Conservation (phyloP, 2,329 filamentous ascomycete genomes). For the Atkinsonella texensis region DNA sequence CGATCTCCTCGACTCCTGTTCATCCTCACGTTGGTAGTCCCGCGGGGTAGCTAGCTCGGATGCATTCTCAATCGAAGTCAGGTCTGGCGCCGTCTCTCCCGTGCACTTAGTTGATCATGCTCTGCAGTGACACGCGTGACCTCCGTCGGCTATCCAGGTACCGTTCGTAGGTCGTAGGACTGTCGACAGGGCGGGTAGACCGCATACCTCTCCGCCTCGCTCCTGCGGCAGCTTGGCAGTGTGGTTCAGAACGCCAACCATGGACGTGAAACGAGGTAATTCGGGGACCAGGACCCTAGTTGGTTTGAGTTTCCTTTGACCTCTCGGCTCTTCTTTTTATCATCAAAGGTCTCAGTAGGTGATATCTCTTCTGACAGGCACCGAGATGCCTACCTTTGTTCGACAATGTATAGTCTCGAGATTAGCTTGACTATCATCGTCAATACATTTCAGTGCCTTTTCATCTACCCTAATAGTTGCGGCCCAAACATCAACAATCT, state of each 20-base stretch:
- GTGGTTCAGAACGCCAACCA: constrained; percentile 29
- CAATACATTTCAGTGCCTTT: too few relatives aligned
- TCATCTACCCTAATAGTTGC: constrained; percentile 22
- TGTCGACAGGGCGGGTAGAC: constrained; percentile 27
- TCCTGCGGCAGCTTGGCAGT: constrained; percentile 28
- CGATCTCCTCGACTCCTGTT: constrained; percentile 22
- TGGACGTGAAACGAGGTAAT: constrained; percentile 31
- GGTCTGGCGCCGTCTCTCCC: constrained; percentile 25
- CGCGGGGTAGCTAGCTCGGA: constrained; percentile 31
- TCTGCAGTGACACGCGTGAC: constrained; percentile 28
- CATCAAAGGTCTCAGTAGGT: too few relatives aligned
- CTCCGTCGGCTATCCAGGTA: constrained; percentile 31
- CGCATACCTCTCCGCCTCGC: constrained; percentile 28
- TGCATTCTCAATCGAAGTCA: constrained; percentile 24
- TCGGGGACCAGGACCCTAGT: constrained; percentile 29
- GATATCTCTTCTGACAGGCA: too few relatives aligned
- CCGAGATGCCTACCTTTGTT: too few relatives aligned
- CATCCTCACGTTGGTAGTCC: constrained; percentile 19
- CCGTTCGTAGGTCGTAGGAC: constrained; percentile 27
- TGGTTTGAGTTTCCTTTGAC: constrained; percentile 11
- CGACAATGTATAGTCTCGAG: too few relatives aligned
- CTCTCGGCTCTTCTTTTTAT: too few relatives aligned
- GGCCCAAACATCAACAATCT: constrained; percentile 19
- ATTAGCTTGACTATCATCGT: too few relatives aligned
- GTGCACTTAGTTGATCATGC: constrained; percentile 25